Conservation (phyloP, 2,329 filamentous ascomycete species). For the Cyphellophora europaea region DNA sequence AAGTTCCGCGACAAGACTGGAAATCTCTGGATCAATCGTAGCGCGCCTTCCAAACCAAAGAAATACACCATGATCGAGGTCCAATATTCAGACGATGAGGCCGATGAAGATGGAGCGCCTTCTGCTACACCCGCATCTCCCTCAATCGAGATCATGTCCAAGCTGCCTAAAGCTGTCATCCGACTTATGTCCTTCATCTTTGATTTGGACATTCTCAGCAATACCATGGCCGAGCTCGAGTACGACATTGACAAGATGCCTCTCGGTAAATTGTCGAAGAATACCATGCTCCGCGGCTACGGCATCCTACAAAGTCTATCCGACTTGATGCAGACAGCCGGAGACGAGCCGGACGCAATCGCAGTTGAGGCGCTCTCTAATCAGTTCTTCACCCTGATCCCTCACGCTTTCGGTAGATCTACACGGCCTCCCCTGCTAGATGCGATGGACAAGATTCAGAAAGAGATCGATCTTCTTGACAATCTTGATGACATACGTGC, state of each 20-base stretch:
- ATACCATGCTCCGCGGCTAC: constrained; percentile 66
- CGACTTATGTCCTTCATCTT: constrained; percentile 73
- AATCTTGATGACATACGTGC: constrained; percentile 80
- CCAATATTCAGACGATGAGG: constrained; percentile 56
- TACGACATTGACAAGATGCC: constrained; percentile 60
- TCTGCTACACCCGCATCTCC: no score
- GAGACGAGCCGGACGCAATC: constrained; percentile 21
- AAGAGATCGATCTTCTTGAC: constrained; percentile 35
- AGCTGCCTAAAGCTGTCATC: constrained; percentile 51
- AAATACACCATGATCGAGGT: constrained; percentile 76
- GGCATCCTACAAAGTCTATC: constrained; percentile 65
- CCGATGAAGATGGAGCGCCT: constrained; percentile 24
- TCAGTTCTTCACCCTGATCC: constrained; percentile 70
- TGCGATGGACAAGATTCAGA: constrained; percentile 14
- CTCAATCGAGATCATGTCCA: constrained; percentile 40
- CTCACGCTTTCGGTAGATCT: constrained; percentile 68
- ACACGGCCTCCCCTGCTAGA: constrained; percentile 9
- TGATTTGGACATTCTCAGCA: constrained; percentile 62
- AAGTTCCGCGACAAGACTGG: constrained; percentile 52
- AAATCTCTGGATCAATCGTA: constrained; percentile 40
- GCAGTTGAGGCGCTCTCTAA: constrained; percentile 61
- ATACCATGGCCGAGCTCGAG: constrained; percentile 34
- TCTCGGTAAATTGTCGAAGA: constrained; percentile 72
- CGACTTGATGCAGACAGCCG: constrained; percentile 33
- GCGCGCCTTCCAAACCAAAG: constrained; percentile 39